Evolutionary conservation across 768 basidiomycete species (phyloP), one percentile per base, ranked within the genome.

Genomic region (Rubroboletus satanas): DNA sequence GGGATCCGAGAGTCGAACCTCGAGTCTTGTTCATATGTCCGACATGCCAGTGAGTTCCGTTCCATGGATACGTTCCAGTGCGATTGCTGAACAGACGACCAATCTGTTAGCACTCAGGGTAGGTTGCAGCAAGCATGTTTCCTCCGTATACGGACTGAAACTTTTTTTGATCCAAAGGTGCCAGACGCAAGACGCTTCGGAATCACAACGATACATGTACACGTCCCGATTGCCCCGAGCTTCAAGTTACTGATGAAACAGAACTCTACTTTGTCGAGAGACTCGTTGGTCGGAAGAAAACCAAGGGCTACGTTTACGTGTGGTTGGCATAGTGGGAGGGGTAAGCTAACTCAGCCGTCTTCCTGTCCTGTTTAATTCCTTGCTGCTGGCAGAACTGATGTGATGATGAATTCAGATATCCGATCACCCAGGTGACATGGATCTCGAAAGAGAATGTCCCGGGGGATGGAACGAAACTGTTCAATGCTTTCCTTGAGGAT

Each of bases 1-100:
- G 61, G 0, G 80, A 83, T 56, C 51, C 62, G 1, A 69, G 78
- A n/a, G 53, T 78, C 29, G 65, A 68, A 36, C 58, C 58, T 7
- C 58, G 32, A 0, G 66, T 62, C 11, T 54, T 60, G 31, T 81
- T 78, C 54, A 56, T 61, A 15, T 83, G 81, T 56, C 81, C 78
- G 14, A 61, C 70, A 8, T 83, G 81, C 60, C 43, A 48, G 69
- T 71, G 51, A 60, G 69, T 62, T 3, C 5, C 7, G 37, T 29
- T 36, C 3, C 5, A 10, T n/a, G 7, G 9, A 21, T 41, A 4
- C 6, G 15, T 29, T 39, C 7, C 23, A 43, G 7, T 32, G 45
- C 10, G 23, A 44, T 49, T 33, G 14, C 29, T 56, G 29, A 62
- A 31, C 14, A 10, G 21, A 49, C 1, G 21, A 44, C 17, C 10